Base-by-base conservation (phyloP, 2,329 filamentous ascomycete genomes). In the Penicillium sp. region DNA sequence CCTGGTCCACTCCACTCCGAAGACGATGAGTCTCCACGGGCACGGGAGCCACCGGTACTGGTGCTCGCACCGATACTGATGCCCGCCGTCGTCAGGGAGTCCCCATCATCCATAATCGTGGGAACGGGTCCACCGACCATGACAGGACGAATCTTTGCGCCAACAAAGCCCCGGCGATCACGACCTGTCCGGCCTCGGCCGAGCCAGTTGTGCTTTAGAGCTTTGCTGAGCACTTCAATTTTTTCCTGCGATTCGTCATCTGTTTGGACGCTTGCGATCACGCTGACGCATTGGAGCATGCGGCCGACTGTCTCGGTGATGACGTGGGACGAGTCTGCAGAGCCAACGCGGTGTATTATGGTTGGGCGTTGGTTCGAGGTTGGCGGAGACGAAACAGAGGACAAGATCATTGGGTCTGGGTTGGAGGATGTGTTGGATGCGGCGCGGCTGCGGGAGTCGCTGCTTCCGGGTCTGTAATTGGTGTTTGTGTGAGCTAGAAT, bases 181-280 rank as follows among this genome's bases (percentile, higher is more conserved):
- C 95, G 82, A 0, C 95, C 95, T 3, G 92, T 98, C 35, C 95
- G 80, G 0, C 93, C 93, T 47, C 95, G 82, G 0, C 93, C 93
- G 1, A 99, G 82, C 95, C 95, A 99, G 74, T 99, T 99, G 68
- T 97, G 86, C 77, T 98, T 99, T 59, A 99, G 79, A 66, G 95
- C 87, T 70, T 91, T 89, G 56, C 89, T 91, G 60, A 99, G 79
- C 68, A 93, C 85, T 60, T 93, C 89, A 68, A 98, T 89, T 75
- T 89, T 91, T 55, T 83, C 84, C 70, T 93, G 90, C 1, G 85
- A 83, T 37, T 89, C 86, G 62, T 96, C 91, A 10, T 84, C 84
- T 1, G 82, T 86, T 68, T 86, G 88, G 13, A 96, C 84, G 60
- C 87, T 88, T 3, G 91, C 90, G 22, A 99, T 81, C 8, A 99